phyloP scores from a whole-genome alignment of 1,284 basidiomycete genomes.

The Meripilus lineatus region DNA sequence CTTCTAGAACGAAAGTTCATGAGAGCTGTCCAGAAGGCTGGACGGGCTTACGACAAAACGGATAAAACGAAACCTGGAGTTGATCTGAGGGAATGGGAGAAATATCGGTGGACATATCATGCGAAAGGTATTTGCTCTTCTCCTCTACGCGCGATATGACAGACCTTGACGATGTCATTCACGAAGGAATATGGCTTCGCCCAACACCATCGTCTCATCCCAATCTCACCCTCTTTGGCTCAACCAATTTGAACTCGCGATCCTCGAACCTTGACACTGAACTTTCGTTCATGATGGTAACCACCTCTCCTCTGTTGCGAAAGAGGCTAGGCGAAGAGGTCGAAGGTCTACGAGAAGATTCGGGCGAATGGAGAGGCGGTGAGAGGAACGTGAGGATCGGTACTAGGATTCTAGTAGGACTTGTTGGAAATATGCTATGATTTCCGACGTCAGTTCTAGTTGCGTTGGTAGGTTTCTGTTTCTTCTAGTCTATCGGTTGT shows the following conservation, averaged over 20 bases:
- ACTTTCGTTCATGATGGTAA: slow-evolving; percentile 82
- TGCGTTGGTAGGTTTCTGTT: too few species aligned
- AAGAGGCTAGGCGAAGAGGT: slow-evolving; percentile 40
- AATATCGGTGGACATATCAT: slow-evolving; percentile 96
- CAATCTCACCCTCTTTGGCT: slow-evolving; percentile 85
- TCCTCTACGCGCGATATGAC: background rate
- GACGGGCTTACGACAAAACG: slow-evolving; percentile 30
- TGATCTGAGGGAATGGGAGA: slow-evolving; percentile 83
- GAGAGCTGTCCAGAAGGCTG: slow-evolving; percentile 51
- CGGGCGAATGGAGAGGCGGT: slow-evolving; percentile 51
- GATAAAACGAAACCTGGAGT: slow-evolving; percentile 39
- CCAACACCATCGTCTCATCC: slow-evolving; percentile 50
- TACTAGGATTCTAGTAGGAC: slow-evolving; percentile 61
- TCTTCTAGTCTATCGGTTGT: too few species aligned
- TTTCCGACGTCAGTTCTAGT: too few species aligned
- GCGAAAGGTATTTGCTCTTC: slow-evolving; percentile 84
- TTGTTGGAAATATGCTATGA: slow-evolving; percentile 66
- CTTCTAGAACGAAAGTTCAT: slow-evolving; percentile 84
- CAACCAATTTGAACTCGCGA: slow-evolving; percentile 92
- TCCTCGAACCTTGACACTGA: slow-evolving; percentile 92
- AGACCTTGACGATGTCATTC: too few species aligned
- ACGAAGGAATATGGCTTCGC: slow-evolving; percentile 82
- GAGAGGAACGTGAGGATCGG: slow-evolving; percentile 67
- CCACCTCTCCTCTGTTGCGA: slow-evolving; percentile 45
- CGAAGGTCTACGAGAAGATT: slow-evolving; percentile 40